Evolutionary conservation across 2,329 filamentous ascomycete genomes (phyloP), one percentile per base, ranked within the genome.

Genomic region (Sordariomycetes sp.): DNA sequence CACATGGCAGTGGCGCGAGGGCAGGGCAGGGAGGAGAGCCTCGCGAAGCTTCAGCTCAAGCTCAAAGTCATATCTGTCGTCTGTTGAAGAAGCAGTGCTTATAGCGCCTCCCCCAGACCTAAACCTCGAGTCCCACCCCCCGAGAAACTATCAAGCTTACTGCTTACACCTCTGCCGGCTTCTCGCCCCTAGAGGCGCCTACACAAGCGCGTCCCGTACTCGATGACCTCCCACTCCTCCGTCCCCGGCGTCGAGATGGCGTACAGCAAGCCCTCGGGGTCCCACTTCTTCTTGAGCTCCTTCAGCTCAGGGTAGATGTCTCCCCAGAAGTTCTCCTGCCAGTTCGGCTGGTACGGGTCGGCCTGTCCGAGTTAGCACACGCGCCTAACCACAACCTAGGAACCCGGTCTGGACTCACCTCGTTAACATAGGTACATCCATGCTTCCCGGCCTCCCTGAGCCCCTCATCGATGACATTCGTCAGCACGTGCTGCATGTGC

Each of bases 401-500:
- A 1, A 74, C 73, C 5, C 65, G 2, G 61, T 65, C 60, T 70
- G 15, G 74, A 62, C 55, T 39, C 13, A 53, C 52, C 52, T 57
- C 76, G 60, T 75, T 77, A 58, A 76, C 62, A 61, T 78, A 77
- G 7, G 71, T 68, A 24, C 71, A 69, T 1, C 70, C 70, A 28
- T 67, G 66, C 52, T 66, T 70, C 51, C 65, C 71, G 24, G 64
- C 73, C 7, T 68, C 63, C 42, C 67, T 64, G 53, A 77, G 64
- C 2, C 65, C 68, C 4, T 59, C 69, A 50, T 70, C 69, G 58
- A 68, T 65, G 13, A 71, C 65, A 52, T 72, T 64, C 24, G 69
- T 70, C 54, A 74, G 62, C n/a, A 67, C 65, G 32, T 67, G n/a
- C 60, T 76, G 72, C 8, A 70, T 63, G 22, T 72, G 68, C 7